Evolutionary conservation across 2,329 filamentous ascomycete genomes (phyloP).

Genomic region (Acrodontium crateriforme): DNA sequence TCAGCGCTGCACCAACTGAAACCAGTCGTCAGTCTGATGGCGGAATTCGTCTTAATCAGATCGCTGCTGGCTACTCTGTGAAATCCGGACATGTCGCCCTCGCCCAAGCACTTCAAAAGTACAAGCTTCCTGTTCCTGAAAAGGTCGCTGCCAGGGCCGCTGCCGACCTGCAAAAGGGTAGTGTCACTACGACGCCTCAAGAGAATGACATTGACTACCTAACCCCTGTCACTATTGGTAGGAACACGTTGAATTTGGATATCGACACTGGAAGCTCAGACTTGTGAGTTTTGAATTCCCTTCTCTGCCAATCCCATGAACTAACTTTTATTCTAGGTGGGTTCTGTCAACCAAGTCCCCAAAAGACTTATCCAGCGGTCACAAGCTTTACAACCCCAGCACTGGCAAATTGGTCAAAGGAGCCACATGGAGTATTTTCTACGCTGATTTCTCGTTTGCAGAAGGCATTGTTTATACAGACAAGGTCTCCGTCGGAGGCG

Average conservation of each 20-base stretch:
- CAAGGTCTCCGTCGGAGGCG: constrained; percentile 43
- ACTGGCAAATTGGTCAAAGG: constrained; percentile 27
- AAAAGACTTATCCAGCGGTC: constrained; percentile 34
- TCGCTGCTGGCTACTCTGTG: too few species aligned
- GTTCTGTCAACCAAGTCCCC: constrained; percentile 47
- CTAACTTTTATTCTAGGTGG: too few species aligned
- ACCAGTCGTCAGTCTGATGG: too few species aligned
- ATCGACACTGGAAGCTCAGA: constrained; percentile 55
- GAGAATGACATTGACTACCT: constrained; percentile 22
- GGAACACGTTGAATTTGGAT: constrained; percentile 48
- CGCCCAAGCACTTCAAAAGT: too few species aligned
- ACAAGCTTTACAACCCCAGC: constrained; percentile 41
- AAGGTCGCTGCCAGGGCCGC: too few species aligned
- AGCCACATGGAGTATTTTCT: constrained; percentile 44
- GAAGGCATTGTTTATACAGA: constrained; percentile 52
- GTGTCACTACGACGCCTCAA: constrained; percentile 22
- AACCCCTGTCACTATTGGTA: constrained; percentile 45
- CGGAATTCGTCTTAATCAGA: too few species aligned
- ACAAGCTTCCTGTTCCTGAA: too few species aligned
- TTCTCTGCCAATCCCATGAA: too few species aligned
- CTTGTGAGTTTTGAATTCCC: too few species aligned
- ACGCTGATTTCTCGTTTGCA: constrained; percentile 52
- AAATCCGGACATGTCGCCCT: too few species aligned
- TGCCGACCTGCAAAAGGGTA: constrained; percentile 12
- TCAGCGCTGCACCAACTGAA: too few species aligned